Evolutionary conservation across 2,329 filamentous ascomycete genomes (phyloP), one percentile per base, ranked within the genome.

Genomic region (Neonectria magnoliae): DNA sequence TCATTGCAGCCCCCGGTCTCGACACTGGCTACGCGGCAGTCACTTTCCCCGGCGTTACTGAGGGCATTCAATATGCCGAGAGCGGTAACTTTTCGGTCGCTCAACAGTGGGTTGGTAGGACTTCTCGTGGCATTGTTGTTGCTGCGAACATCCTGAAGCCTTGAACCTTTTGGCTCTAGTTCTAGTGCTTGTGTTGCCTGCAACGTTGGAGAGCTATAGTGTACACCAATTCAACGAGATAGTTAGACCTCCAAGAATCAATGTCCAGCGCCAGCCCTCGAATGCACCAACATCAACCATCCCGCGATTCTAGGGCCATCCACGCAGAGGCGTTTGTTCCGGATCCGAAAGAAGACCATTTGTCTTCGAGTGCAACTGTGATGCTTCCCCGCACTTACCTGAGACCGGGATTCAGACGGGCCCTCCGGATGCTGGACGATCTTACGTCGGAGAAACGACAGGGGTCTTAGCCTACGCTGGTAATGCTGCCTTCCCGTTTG

Each of bases 41-140:
- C 0, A 77, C 80, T 0, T 81, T 81, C 60, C 80, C 88, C 13
- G 90, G 89, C 22, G 88, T 92, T 71, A 90, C 89, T 76, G 90
- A 90, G 5, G 91, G 90, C 58, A 85, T 89, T 1, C 85, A 89
- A 68, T 86, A 87, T 57, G 87, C 73, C 1, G 66, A 77, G 10
- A 61, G 65, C 2, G 64, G 68, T 8, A 63, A 73, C 33, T 72
- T 77, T 13, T 69, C 71, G 0, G 55, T 74, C 9, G 78, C 78
- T 0, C 62, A 76, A 13, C 77, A 78, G 47, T 80, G 78, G 78
- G 76, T 80, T 1, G 67, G 67, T 6, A 79, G 75, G 70, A 79
- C 77, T 18, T 78, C 78, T 2, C 69, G 72, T 0, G 78, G 75
- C 0, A 80, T 80, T 33, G 60, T 77, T 1, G 66, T 72, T 18